Evolutionary conservation across 257 asterid species (phyloP).

Genomic region (Solanum habrochaites): DNA sequence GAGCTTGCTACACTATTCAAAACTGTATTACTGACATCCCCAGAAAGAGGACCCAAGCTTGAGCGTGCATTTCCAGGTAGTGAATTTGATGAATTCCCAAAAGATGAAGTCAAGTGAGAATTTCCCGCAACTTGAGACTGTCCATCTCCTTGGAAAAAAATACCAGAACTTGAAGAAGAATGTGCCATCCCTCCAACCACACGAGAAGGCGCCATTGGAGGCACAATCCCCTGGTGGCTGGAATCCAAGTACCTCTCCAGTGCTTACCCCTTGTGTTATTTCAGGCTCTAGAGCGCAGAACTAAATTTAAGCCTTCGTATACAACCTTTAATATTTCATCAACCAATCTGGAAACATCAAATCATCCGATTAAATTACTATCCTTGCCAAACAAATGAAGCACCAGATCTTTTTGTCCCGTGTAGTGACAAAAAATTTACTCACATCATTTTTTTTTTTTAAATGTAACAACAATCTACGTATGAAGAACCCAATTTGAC

Average conservation of each 20-base stretch:
- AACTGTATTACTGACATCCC: slow-evolving; percentile 47
- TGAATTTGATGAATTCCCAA: slow-evolving; percentile 53
- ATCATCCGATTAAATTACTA: neutral
- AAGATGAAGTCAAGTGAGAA: slow-evolving; percentile 60
- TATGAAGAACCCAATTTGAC: neutral
- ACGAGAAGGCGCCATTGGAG: slow-evolving; percentile 63
- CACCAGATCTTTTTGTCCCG: neutral
- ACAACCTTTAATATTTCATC: neutral
- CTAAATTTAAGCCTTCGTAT: neutral
- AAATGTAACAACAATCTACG: neutral
- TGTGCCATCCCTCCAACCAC: slow-evolving; percentile 67
- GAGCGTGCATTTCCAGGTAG: slow-evolving; percentile 45
- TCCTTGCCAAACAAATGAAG: slow-evolving; percentile 1
- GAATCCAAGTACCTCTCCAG: slow-evolving; percentile 31
- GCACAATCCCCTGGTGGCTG: slow-evolving; percentile 22
- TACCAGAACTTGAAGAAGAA: slow-evolving; percentile 79
- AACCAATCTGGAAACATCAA: neutral
- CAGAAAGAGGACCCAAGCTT: slow-evolving; percentile 42
- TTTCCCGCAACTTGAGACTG: slow-evolving; percentile 59
- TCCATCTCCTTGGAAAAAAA: slow-evolving; percentile 71
- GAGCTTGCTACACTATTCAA: slow-evolving; percentile 69
- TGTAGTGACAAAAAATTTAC: neutral
- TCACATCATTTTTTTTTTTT: neutral
- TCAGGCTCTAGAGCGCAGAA: neutral
- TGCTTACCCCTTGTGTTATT: slow-evolving; percentile 5